Evolutionary conservation across 108 stramenopile species (phyloP), one percentile per base, ranked within the genome.

Genomic region (Nitzschia sp.): DNA sequence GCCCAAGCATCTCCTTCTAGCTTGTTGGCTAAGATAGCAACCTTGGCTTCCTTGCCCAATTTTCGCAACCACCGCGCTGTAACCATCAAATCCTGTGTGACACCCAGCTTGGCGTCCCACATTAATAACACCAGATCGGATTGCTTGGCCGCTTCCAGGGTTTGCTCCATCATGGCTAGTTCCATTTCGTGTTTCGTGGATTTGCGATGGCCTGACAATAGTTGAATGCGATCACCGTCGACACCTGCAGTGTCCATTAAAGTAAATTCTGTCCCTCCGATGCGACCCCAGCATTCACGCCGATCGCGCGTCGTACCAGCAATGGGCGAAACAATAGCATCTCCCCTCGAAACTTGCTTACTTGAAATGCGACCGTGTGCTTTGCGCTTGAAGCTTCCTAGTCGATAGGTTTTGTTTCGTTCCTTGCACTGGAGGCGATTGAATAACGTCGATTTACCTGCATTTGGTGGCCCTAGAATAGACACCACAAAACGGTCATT

Each of bases 221-320:
- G 31, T 64, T 82, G 89, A 38, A 94, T 79, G 31, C 88, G 87
- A 60, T 90, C 89, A 30, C 91, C 93, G 80, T 96, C 93, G n/a
- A 93, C 85, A 27, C 96, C 96, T 4, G 94, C 96, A 30, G 96
- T 97, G 61, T 97, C 96, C 35, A 94, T 78, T 25, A 97, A 66
- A 24, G 72, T 71, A 70, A 97, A 94, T n/a, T 66, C 67, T 6
- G 85, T 81, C 19, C 91, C 92, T 23, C 90, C 96, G 15, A 97
- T 82, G 11, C 87, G 83, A 23, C 95, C 95, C 19, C 86, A 72
- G 56, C 87, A 86, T 71, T 93, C 85, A 26, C 90, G 75, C 46
- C 94, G 78, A 80, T 97, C 96, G 54, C 96, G 82, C 1, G 96
- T 97, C 2, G 96, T 97, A 18, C 92, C 92, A 6, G 96, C 85